These are phyloP conservation scores for Magnusiomyces suaveolens DNA, from an alignment of 1,139 yeast species.

Conservation along the genomic window DNA sequence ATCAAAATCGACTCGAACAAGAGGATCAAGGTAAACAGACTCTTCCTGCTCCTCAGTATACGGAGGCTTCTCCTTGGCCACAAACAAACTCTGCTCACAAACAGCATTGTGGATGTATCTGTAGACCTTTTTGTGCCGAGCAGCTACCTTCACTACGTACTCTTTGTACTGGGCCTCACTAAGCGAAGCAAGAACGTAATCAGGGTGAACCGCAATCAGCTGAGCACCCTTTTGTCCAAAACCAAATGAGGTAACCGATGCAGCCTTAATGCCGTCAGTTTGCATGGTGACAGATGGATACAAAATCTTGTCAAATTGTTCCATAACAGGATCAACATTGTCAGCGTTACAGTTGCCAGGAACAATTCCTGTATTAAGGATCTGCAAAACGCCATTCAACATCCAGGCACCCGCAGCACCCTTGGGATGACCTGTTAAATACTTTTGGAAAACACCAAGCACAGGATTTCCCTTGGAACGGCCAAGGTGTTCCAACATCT, in stretches of 20 bases:
- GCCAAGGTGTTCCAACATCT: slow-evolving; percentile 91
- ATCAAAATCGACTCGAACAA: slow-evolving; percentile 61
- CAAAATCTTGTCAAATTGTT: slow-evolving; percentile 76
- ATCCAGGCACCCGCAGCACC: slow-evolving; percentile 99
- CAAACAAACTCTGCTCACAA: slow-evolving; percentile 82
- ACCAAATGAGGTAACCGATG: slow-evolving; percentile 92
- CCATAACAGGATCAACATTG: slow-evolving; percentile 74
- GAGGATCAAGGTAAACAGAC: slow-evolving; percentile 89
- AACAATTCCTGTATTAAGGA: slow-evolving; percentile 81
- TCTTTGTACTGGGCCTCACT: slow-evolving; percentile 57
- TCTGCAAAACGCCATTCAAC: slow-evolving; percentile 96
- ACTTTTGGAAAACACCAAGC: slow-evolving; percentile 96
- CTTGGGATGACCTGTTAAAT: slow-evolving; percentile 98
- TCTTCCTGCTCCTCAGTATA: slow-evolving; percentile 80
- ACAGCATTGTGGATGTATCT: slow-evolving; percentile 94
- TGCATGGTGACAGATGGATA: slow-evolving; percentile 90
- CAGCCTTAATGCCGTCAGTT: slow-evolving; percentile 96
- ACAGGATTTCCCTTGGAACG: slow-evolving; percentile 97
- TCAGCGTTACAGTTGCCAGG: slow-evolving; percentile 99
- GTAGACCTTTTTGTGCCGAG: slow-evolving; percentile 85
- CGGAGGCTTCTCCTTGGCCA: slow-evolving; percentile 89
- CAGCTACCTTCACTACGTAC: slow-evolving; percentile 60
- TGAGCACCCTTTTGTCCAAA: slow-evolving; percentile 99
- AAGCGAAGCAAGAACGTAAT: slow-evolving; percentile 79
- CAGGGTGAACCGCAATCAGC: slow-evolving; percentile 85